Base-by-base conservation (phyloP, 208 protist genomes). In the Leishmania turanica region DNA sequence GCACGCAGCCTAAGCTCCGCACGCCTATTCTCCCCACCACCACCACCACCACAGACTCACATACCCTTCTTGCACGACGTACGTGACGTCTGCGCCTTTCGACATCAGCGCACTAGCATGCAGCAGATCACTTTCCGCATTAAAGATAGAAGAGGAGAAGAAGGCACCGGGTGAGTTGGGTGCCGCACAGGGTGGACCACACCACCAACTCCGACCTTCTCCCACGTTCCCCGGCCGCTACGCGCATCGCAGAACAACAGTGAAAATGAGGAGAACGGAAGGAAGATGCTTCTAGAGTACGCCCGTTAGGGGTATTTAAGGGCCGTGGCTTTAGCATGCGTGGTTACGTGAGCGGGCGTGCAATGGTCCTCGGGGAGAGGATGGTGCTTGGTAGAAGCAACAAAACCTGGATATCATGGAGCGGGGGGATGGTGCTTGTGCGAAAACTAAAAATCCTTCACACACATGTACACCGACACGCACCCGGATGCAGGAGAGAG, bases 231-330 rank as follows among this genome's bases (percentile, higher is more conserved):
- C 27, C 45, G n/a, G 45, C 24, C 69, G 24, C 7, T 31, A 51
- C 6, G 3, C 60, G 47, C 72, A 49, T 66, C 47, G 40, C 56
- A 78, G 45, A 64, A 37, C 47, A 78, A 27, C 31, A 65, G 31
- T 75, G 21, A 60, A 62, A 78, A n/a, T 7, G 31, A 75, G 53
- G 73, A 56, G 15, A 77, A 65, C 58, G 13, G 75, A 79, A 51
- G 27, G 31, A 49, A 80, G 65, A 45, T 37, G 69, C 42, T 27
- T 73, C 40, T 13, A 54, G 42, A 34, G 69, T 34, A 73, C 69
- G n/a, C 3, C 27, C 3, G 24, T 40, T 31, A n/a, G 11, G 69
- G 45, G 7, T 1, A 7, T 73, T 21, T 37, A 37, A 51, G 69
- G 45, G 17, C 2, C 21, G 45, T n/a, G 51, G 69, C 9, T 6